Conservation (phyloP, 345 rosid genomes). For the Heritiera littoralis region DNA sequence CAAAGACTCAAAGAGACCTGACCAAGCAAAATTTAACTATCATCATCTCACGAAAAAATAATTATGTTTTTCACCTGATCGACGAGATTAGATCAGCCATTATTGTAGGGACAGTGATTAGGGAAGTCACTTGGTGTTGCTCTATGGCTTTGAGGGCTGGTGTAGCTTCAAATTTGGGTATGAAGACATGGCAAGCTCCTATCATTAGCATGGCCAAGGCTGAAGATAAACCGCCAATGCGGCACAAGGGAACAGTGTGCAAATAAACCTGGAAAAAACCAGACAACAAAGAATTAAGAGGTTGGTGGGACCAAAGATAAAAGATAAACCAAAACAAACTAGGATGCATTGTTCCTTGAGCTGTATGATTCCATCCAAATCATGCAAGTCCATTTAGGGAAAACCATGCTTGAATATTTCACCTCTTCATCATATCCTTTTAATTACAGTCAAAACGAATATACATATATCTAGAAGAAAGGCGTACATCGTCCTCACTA, state of each 20-base stretch:
- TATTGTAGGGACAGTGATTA: slow-evolving; percentile 82
- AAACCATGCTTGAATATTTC: slow-evolving; percentile 5
- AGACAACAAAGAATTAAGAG: slow-evolving; percentile 11
- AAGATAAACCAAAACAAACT: neutral
- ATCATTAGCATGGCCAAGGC: slow-evolving; percentile 90
- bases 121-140: slow-evolving; percentile 59
- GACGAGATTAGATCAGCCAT: slow-evolving; percentile 62
- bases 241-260: slow-evolving; percentile 81
- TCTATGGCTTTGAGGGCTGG: slow-evolving; percentile 56
- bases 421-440: too few species aligned
- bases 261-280: slow-evolving; percentile 66
- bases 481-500: slow-evolving; percentile 76
- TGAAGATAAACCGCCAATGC: slow-evolving; percentile 85
- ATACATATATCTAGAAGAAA: slow-evolving; percentile 16
- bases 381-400: slow-evolving; percentile 4
- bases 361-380: neutral
- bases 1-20: neutral
- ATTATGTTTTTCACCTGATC: slow-evolving; percentile 46
- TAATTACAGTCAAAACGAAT: neutral
- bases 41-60: neutral
- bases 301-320: neutral
- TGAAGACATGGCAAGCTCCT: slow-evolving; percentile 75
- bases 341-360: neutral
- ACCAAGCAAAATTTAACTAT: neutral
- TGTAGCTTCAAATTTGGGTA: slow-evolving; percentile 72